These are phyloP conservation scores for Botrytis aclada DNA, from an alignment of 2,329 filamentous ascomycete species.

Conservation along the genomic window DNA sequence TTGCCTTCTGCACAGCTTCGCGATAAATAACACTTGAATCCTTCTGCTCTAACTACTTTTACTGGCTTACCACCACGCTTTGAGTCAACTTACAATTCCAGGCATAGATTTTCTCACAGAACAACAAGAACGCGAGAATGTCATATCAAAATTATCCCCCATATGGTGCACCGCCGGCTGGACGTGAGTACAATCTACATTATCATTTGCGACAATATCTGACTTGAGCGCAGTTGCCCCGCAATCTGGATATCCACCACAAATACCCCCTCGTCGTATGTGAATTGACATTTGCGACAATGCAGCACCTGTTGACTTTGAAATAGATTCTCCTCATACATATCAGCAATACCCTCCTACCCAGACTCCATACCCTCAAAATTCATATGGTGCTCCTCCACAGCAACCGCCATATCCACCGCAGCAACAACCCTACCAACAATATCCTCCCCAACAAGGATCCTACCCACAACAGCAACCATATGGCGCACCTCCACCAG, in stretches of 20 bases:
- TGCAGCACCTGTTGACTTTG: background rate
- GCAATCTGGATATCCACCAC: constrained; percentile 18
- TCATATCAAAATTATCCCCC: constrained; percentile 19
- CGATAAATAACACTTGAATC: background rate
- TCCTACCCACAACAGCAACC: constrained; percentile 46
- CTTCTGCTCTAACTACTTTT: constrained; percentile 2
- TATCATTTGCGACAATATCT: constrained; percentile 21
- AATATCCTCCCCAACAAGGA: constrained; percentile 19
- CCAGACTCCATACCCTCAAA: constrained; percentile 24
- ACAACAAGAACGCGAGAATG: background rate
- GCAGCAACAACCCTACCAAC: constrained; percentile 17
- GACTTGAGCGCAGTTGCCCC: constrained; percentile 21
- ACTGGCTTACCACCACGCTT: background rate
- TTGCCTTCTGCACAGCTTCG: background rate
- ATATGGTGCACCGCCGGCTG: constrained; percentile 25
- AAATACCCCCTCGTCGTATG: constrained; percentile 15
- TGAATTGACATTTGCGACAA: background rate
- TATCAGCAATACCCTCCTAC: constrained; percentile 26
- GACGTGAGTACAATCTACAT: constrained; percentile 22
- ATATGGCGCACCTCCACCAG: constrained; percentile 38
- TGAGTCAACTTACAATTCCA: background rate
- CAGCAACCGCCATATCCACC: constrained; percentile 33
- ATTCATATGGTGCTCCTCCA: constrained; percentile 27
- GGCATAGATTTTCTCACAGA: background rate
- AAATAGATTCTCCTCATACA: constrained; percentile 13